Conservation (phyloP, 2,329 filamentous ascomycete species). For the Aspergillus oerlinghausenensis region DNA sequence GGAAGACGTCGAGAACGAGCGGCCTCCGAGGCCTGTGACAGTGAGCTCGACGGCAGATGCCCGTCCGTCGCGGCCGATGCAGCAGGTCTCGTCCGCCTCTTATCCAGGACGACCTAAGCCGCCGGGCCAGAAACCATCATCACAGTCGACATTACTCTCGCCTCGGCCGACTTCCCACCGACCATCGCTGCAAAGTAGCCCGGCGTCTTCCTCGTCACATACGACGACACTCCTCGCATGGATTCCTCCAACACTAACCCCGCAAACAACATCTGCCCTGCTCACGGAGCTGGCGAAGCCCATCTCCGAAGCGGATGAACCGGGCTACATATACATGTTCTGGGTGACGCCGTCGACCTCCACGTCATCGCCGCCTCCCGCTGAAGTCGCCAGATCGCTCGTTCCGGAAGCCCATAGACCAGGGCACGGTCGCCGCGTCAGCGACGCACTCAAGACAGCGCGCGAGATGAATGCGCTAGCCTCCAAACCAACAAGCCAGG, state of each 20-base stretch:
- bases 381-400: conserved; percentile 57
- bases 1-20: conserved; percentile 23
- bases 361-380: conserved; percentile 47
- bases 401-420: conserved; percentile 46
- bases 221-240: conserved; percentile 54
- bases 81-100: conserved; percentile 6
- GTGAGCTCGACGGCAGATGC: conserved; percentile 5
- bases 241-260: conserved; percentile 64
- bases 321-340: conserved; percentile 98
- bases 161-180: conserved; percentile 1
- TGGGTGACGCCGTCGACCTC: conserved; percentile 74
- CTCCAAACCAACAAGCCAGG: conserved; percentile 24
- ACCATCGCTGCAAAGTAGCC: background rate
- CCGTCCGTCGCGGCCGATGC: conserved; percentile 8
- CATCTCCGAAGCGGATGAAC: conserved; percentile 68
- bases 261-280: conserved; percentile 64
- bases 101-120: background rate
- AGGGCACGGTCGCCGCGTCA: conserved; percentile 26
- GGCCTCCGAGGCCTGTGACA: conserved; percentile 17
- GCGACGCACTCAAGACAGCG: conserved; percentile 36
- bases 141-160: conserved; percentile 1
- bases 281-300: conserved; percentile 73
- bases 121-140: background rate
- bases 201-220: conserved; percentile 25
- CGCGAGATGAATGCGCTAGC: conserved; percentile 29